Base-by-base conservation (phyloP, 495 filamentous ascomycete genomes). In the Neurospora sp. region DNA sequence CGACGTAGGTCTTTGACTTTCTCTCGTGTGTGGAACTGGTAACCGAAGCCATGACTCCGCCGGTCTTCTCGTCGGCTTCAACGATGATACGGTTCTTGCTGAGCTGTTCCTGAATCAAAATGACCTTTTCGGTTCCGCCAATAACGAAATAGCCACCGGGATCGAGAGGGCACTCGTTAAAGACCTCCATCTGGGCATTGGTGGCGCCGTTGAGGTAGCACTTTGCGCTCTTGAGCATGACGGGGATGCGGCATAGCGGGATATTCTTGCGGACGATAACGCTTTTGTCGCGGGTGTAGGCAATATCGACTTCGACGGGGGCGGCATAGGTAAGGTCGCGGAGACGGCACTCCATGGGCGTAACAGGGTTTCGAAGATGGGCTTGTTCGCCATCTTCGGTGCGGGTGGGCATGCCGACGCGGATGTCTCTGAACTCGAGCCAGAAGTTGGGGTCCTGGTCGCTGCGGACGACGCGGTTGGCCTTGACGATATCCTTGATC, bases 61-160 rank as follows among this genome's bases (percentile, higher is more conserved):
- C 91, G 74, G 97, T 97, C 79, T 95, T 94, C 5, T 89, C 87
- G 77, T 96, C 93, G 48, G 91, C 89, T 81, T 99, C 96, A 10
- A 99, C 94, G 78, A 99, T 97, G 73, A 98, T 93, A 84, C 96
- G 88, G 82, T 99, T 99, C 85, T 98, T 98, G 86, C 95, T 98
- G 79, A 98, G 84, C 81, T 98, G 96, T 76, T 99, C 96, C 80
- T 98, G 96, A 41, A 98, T 94, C 16, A 99, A 87, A 78, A 99
- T 98, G 69, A 98, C 96, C 84, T 98, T 98, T 77, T 99, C 96
- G 69, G 91, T 92, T 10, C 91, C 91, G 75, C 89, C 88, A 68
- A 93, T 88, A 73, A 94, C 93, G 78, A 99, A 99, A 81, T 99
- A 99, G 38, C 96, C 96, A 71, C 96, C 96, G 2, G 96, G 96